Base-by-base conservation (phyloP, 176 grass and related monocot species). In the Areca catechu region DNA sequence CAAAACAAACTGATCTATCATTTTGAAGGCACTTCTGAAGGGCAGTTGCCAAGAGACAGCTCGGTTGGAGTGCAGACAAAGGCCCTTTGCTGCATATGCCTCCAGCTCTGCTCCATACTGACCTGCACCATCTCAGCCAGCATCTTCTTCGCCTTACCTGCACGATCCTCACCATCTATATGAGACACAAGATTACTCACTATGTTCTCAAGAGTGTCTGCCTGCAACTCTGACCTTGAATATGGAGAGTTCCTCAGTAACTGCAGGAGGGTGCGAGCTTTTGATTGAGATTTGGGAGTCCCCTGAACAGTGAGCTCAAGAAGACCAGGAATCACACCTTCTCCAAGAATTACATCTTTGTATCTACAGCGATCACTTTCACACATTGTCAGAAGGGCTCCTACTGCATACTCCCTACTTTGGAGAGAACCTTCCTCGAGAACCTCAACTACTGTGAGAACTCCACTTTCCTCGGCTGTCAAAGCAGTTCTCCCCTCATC, bases 91-190 rank as follows among this genome's bases (percentile, higher is more conserved):
- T 97, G 86, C 65, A 97, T 55, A 67, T 97, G 86, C 77, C 80
- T 87, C 74, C 87, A 68, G 75, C 92, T 96, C 73, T 81, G 92
- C 83, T 96, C 92, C 92, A 97, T 97, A 74, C 92, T 97, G 57
- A 91, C 80, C 65, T 84, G 74, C 22, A 97, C 86, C 92, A 91
- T 97, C 57, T 96, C 92, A 1, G 86, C 92, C 5, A 96, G 74
- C 92, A 96, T 96, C 72, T 86, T 97, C 75, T 89, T 77, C 1
- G 86, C 92, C 24, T 91, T 88, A 48, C 79, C 86, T 0, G 77
- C 75, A 3, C 73, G 71, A 61, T 97, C 92, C 59, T 88, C 86
- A 1, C 92, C 68, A 0, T 90, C 92, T 34, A 91, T 91, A 19
- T 80, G 80, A 21, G 75, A 96, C 7, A 85, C 92, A 0, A 96